Base-by-base conservation (phyloP, 1,284 basidiomycete species). In the Testicularia cyperi region DNA sequence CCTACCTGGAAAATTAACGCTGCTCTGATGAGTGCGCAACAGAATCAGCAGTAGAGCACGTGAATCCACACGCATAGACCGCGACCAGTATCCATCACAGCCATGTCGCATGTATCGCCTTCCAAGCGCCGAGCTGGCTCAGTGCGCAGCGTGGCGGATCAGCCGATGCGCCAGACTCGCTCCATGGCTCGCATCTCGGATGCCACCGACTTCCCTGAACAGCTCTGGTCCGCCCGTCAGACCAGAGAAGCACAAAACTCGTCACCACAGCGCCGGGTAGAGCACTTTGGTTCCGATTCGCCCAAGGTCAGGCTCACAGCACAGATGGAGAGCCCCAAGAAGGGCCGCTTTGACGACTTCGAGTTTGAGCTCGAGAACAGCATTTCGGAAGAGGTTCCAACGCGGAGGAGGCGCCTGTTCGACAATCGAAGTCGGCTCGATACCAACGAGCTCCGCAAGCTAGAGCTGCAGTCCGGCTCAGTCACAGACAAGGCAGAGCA, bases 141-240 rank as follows among this genome's bases (percentile, higher is more conserved):
- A 13, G 38, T 38, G 8, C 41, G 40, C 25, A 30, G 18, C 26
- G 38, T 52, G 37, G 38, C 44, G 27, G 40, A 55, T 3, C 57
- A 54, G 32, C 51, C 51, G 27, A 56, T 62, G 47, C 60, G 60
- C n/a, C 37, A 40, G 27, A 63, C 60, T 4, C 53, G 60, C 4
- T 63, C 60, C 28, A 63, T 63, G 60, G 60, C 53, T 9, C 26
- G 60, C 10, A 44, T 57, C 18, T 45, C 60, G 4, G 60, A 56
- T 21, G 32, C 14, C 9, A 33, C 24, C 6, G 52, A 47, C 16
- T 39, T 45, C 6, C 25, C 38, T 13, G 19, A 29, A 1, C 44
- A 61, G 22, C 41, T 32, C 9, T 38, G 40, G 2, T 34, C 40
- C 19, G 12, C 26, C 8, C 13, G 14, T 14, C 24, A 38, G 8